Base-by-base conservation (phyloP, 768 basidiomycete species). In the Amanita inopinata region DNA sequence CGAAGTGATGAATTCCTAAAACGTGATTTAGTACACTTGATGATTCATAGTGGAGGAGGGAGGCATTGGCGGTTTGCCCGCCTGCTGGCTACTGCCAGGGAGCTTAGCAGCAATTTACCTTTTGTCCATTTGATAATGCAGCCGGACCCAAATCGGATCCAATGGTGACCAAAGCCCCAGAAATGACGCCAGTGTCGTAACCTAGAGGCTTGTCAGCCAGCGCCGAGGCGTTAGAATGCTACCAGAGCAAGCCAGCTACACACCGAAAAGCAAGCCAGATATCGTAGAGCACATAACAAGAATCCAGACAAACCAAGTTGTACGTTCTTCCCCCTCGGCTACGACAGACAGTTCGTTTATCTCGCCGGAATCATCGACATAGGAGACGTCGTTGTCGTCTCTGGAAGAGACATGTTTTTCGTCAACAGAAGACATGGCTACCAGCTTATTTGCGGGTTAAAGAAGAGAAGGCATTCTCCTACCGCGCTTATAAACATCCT, bases 181-280 rank as follows among this genome's bases (percentile, higher is more conserved):
- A 84, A 17, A 88, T 80, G 27, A 83, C 78, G 33, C 83, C 83
- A 7, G 84, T 88, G 54, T 88, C 84, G 52, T 87, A 88, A 18
- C 84, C 83, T 85, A 25, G 3, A 43, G 14, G 37, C 23, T 11
- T n/a, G 8, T 31, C 19, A 24, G 19, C 3, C 15, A 1, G 11
- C 17, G 22, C 36, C 38, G 27, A 23, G 25, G 42, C 15, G 40
- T 24, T 15, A 10, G 15, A 33, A 25, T 33, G 10, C 3, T 24
- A 12, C 10, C 19, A 19, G 17, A 33, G 7, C 24, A 44, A 4
- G n/a, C 17, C 5, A 33, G 3, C 5, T 5, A 54, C 78, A 20
- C 41, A 83, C 83, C 84, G 46, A 88, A 88, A 5, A 86, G 67
- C 17, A 85, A 58, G 12, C 83, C 84, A 9, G 81, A 83, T 42